These are phyloP conservation scores for Canavalia gladiata DNA, from an alignment of 306 rosid species.

Conservation along the genomic window DNA sequence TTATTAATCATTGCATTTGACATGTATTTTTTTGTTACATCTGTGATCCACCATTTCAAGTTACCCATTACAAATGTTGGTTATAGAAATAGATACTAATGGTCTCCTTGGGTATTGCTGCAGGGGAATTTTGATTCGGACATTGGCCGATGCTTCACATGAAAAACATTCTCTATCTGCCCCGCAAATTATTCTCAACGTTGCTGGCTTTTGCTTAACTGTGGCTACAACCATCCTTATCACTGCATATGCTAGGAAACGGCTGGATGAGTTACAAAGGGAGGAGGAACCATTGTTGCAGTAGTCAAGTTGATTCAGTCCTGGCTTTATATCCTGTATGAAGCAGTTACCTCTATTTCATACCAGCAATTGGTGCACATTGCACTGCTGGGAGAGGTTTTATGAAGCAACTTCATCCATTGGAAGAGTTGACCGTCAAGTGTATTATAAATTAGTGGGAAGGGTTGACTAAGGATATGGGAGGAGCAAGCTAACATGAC, in stretches of 20 bases:
- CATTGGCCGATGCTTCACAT: constrained; percentile 87
- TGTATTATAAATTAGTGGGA: constrained; percentile 48
- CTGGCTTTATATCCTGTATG: constrained; percentile 41
- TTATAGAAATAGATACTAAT: constrained; percentile 33
- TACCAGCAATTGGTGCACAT: constrained; percentile 31
- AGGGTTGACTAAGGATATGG: constrained; percentile 44
- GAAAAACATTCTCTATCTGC: constrained; percentile 76
- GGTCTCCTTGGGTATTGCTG: constrained; percentile 36
- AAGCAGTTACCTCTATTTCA: constrained; percentile 34
- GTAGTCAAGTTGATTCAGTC: constrained; percentile 52
- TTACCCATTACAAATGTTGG: constrained; percentile 20
- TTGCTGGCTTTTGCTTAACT: constrained; percentile 73
- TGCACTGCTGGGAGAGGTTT: constrained; percentile 55
- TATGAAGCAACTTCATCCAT: constrained; percentile 56
- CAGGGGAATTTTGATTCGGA: constrained; percentile 87
- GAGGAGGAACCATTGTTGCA: constrained; percentile 71
- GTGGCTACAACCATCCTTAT: constrained; percentile 73
- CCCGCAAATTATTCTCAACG: constrained; percentile 77
- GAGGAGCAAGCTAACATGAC: constrained; percentile 60
- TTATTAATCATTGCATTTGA: constrained; percentile 4
- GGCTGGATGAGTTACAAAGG: constrained; percentile 70
- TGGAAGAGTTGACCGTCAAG: constrained; percentile 48
- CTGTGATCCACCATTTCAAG: constrained; percentile 4
- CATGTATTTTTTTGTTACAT: constrained; percentile 28
- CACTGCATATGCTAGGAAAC: constrained; percentile 76